A percentile compares a stretch with the other conserved stretches of the same genome.
Evolutionary conservation across 208 protist species (phyloP).

Genomic region (Acanthamoeba rhysodes): DNA sequence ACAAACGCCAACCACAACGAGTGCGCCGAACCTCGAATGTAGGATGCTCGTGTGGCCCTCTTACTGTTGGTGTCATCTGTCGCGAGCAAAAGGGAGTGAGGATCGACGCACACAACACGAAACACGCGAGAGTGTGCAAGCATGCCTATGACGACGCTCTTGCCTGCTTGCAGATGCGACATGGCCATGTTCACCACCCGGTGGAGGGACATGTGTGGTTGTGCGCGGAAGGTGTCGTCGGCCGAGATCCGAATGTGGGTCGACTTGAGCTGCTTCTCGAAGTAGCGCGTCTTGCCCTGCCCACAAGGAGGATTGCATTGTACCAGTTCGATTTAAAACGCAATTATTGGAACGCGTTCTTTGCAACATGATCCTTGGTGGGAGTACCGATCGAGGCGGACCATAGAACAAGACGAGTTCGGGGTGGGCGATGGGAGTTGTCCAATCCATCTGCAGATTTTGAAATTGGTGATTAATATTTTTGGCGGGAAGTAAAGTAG

Average conservation of each 20-base stretch:
- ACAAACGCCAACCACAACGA: neutral
- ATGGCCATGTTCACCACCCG: constrained; percentile 32
- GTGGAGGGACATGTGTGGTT: constrained; percentile 49
- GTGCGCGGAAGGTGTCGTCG: neutral
- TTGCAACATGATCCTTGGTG: neutral
- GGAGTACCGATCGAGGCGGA: constrained; percentile 5
- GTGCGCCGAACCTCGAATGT: constrained; percentile 9
- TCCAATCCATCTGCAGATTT: neutral
- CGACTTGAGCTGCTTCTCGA: neutral
- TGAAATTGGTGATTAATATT: no score
- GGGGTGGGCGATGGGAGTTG: neutral
- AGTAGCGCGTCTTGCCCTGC: constrained; percentile 29
- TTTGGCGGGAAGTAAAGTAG: neutral
- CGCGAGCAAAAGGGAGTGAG: neutral
- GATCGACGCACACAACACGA: neutral
- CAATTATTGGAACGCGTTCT: no score
- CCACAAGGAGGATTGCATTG: neutral
- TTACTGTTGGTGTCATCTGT: constrained; percentile 43
- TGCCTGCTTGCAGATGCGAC: neutral
- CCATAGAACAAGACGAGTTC: neutral
- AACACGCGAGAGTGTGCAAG: neutral
- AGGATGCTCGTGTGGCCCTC: constrained; percentile 22
- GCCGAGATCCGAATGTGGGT: constrained; percentile 32
- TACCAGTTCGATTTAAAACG: neutral
- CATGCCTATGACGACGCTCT: constrained; percentile 32